Evolutionary conservation across 140 eudicot genomes (phyloP).

Genomic region (Ambrosia hybrid): DNA sequence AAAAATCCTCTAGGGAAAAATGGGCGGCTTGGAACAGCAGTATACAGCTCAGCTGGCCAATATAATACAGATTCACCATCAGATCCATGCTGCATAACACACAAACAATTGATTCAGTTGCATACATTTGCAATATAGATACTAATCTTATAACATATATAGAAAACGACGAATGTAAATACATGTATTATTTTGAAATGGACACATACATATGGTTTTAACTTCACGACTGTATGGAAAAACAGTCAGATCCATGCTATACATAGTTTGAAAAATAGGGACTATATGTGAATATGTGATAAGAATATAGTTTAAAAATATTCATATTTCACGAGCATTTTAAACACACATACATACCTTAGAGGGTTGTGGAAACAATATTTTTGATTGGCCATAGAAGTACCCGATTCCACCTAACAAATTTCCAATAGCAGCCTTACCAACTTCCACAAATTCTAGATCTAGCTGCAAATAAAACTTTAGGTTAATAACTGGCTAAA

Average conservation of each 20-base stretch:
- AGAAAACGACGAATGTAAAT: background rate
- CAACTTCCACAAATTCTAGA: slow-evolving; percentile 54
- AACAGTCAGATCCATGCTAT: background rate
- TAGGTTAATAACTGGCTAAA: slow-evolving; percentile 6
- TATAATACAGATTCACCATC: slow-evolving; percentile 62
- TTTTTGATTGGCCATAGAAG: slow-evolving; percentile 88
- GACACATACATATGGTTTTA: too few species aligned
- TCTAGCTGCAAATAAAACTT: slow-evolving; percentile 54
- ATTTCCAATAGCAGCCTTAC: slow-evolving; percentile 81
- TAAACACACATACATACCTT: slow-evolving; percentile 36
- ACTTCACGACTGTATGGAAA: slow-evolving; percentile 2
- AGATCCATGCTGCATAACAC: slow-evolving; percentile 57
- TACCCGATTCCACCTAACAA: slow-evolving; percentile 89
- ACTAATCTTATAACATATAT: slow-evolving; percentile 1
- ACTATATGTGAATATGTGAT: slow-evolving; percentile 3
- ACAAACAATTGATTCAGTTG: slow-evolving; percentile 34
- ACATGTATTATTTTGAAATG: too few species aligned
- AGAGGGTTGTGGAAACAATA: slow-evolving; percentile 58
- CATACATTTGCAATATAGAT: background rate
- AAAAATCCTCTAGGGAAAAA: slow-evolving; percentile 91
- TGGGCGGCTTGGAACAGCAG: slow-evolving; percentile 99
- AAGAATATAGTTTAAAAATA: background rate
- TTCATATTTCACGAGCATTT: slow-evolving; percentile 5
- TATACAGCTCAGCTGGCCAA: slow-evolving; percentile 97
- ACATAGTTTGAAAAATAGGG: background rate